Conservation (phyloP, 208 protist species). For the Acanthamoeba triangularis region DNA sequence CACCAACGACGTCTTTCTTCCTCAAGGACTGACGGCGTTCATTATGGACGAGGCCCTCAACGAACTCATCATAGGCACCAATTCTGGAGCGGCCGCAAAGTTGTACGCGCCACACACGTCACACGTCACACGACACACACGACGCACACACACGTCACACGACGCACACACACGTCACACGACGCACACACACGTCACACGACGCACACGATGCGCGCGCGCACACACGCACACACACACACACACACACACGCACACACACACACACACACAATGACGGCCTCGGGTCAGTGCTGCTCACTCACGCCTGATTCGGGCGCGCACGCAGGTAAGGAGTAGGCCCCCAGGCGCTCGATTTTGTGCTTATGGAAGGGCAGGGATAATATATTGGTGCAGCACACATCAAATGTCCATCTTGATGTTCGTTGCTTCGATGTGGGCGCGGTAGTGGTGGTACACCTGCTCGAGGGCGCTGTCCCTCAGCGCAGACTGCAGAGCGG, state of each 20-base stretch:
- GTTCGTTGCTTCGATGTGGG: conserved; percentile 39
- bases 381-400: neutral
- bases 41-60: conserved; percentile 57
- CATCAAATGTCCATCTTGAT: conserved; percentile 9
- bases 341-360: neutral
- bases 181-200: too few species aligned
- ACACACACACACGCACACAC: too few species aligned
- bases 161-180: too few species aligned
- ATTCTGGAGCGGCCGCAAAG: neutral
- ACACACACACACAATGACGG: too few species aligned
- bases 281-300: too few species aligned
- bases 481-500: neutral
- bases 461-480: neutral
- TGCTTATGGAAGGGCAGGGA: neutral
- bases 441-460: conserved; percentile 48
- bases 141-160: too few species aligned
- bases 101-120: neutral
- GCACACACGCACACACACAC: too few species aligned
- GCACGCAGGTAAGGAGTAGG: too few species aligned
- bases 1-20: too few species aligned
- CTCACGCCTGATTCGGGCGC: neutral
- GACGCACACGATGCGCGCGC: too few species aligned
- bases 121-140: too few species aligned
- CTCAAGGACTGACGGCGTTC: conserved; percentile 22
- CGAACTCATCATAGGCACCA: neutral